These are phyloP conservation scores for Suillus clintonianus DNA, from an alignment of 768 basidiomycete species.

Conservation along the genomic window DNA sequence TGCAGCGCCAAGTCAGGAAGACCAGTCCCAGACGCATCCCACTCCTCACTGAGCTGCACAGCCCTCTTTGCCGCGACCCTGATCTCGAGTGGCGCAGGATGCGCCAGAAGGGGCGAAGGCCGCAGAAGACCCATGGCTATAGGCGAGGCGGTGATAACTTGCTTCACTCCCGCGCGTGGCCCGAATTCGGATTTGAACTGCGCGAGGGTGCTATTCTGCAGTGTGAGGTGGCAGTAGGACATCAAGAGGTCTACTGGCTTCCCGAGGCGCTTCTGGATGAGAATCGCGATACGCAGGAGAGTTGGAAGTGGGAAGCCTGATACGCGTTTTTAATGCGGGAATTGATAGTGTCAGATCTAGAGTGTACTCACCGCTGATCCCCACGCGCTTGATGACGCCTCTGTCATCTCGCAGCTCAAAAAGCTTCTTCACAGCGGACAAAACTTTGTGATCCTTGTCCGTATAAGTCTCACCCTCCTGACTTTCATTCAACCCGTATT, in stretches of 20 bases:
- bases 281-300: slow-evolving; percentile 77
- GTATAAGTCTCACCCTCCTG: slow-evolving; percentile 60
- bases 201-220: slow-evolving; percentile 68
- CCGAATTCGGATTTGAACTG: slow-evolving; percentile 59
- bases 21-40: slow-evolving; percentile 36
- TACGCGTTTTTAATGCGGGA: not conserved
- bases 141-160: slow-evolving; percentile 79
- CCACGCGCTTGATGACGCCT: slow-evolving; percentile 71
- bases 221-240: slow-evolving; percentile 78
- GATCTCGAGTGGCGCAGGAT: slow-evolving; percentile 64
- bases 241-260: slow-evolving; percentile 77
- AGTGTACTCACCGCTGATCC: slow-evolving; percentile 66
- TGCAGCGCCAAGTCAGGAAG: slow-evolving; percentile 73
- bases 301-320: slow-evolving; percentile 81
- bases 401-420: slow-evolving; percentile 63
- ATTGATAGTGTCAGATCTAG: not conserved
- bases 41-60: slow-evolving; percentile 30
- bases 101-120: slow-evolving; percentile 62
- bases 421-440: slow-evolving; percentile 68
- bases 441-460: slow-evolving; percentile 69
- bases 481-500: slow-evolving; percentile 66
- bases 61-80: slow-evolving; percentile 45
- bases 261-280: slow-evolving; percentile 69
- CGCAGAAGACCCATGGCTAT: slow-evolving; percentile 83
- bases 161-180: slow-evolving; percentile 62